Conservation (phyloP, 257 asterid species). For the Dorcoceras hygrometricum region DNA sequence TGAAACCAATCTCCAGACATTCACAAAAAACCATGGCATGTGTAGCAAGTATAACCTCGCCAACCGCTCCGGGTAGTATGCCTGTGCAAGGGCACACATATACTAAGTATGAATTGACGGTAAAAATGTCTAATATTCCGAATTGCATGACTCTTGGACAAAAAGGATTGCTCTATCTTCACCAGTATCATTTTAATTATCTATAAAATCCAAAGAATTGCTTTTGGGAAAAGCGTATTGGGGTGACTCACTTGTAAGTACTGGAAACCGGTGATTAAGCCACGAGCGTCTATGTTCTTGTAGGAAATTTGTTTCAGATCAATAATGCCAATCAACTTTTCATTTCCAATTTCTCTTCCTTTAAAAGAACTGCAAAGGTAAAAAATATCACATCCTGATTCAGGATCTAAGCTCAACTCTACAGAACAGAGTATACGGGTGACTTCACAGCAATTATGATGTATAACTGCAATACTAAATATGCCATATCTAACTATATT, state of each 20-base stretch:
- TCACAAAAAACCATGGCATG: constrained; percentile 71
- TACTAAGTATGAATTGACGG: background rate
- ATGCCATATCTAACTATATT: background rate
- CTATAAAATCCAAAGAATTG: background rate
- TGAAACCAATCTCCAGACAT: constrained; percentile 57
- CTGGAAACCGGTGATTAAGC: constrained; percentile 67
- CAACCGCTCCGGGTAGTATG: constrained; percentile 77
- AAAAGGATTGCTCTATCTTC: background rate
- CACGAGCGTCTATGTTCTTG: constrained; percentile 73
- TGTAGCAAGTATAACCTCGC: constrained; percentile 53
- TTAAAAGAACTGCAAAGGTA: constrained; percentile 48
- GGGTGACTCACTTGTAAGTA: constrained; percentile 60
- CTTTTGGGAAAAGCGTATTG: background rate
- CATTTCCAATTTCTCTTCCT: constrained; percentile 65
- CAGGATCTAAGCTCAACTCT: constrained; percentile 1
- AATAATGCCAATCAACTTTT: constrained; percentile 50
- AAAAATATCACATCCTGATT: constrained; percentile 12
- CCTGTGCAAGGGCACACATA: constrained; percentile 26
- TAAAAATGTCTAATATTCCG: background rate
- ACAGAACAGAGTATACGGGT: constrained; percentile 5
- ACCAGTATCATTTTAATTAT: background rate
- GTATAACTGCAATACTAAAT: background rate
- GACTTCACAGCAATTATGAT: background rate
- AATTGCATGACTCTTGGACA: background rate
- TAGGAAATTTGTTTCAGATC: constrained; percentile 57